Evolutionary conservation across 106 monocot genomes (phyloP).

Genomic region (Apostasia ramifera): DNA sequence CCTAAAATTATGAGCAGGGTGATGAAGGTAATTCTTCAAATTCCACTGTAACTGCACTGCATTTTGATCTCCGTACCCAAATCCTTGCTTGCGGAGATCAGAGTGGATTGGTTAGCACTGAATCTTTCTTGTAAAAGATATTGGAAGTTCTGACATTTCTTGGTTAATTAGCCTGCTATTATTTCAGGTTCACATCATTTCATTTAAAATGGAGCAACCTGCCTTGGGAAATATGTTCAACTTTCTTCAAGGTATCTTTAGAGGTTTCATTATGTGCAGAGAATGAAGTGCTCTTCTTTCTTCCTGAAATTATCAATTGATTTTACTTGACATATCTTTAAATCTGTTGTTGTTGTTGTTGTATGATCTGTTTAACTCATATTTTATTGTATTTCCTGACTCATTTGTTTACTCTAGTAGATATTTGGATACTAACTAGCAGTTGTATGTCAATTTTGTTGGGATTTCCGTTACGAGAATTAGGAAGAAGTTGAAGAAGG

Average conservation of each 20-base stretch:
- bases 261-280: background rate
- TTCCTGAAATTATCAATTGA: no score
- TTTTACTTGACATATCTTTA: no score
- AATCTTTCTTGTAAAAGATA: background rate
- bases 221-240: constrained; percentile 44
- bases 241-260: constrained; percentile 62
- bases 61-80: constrained; percentile 57
- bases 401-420: no score
- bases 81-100: constrained; percentile 56
- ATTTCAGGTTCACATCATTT: constrained; percentile 57
- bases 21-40: constrained; percentile 28
- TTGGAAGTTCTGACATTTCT: background rate
- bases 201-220: constrained; percentile 44
- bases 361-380: no score
- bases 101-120: constrained; percentile 53
- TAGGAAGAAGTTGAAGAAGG: no score
- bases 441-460: no score
- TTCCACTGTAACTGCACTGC: constrained; percentile 51
- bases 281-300: no score
- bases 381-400: no score
- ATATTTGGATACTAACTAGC: no score
- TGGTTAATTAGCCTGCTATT: constrained; percentile 2
- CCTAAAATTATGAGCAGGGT: constrained; percentile 29
- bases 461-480: no score
- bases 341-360: no score